phyloP scores from a whole-genome alignment of 2,329 filamentous ascomycete genomes.

The Phialophora verrucosa region DNA sequence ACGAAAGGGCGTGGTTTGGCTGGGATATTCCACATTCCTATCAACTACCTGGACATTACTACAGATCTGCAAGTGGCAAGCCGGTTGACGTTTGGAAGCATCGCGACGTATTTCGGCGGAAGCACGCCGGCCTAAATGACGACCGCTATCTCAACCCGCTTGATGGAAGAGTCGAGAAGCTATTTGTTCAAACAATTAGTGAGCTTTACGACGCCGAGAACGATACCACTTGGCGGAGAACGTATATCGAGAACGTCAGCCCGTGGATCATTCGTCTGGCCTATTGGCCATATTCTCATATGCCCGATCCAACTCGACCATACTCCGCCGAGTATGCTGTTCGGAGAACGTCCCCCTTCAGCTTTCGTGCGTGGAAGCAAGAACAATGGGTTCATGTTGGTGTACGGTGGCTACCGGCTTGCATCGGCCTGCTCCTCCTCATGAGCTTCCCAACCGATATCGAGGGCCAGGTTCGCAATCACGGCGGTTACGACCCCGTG shows the following conservation, averaged over 20 bases:
- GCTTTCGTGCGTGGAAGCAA: slow-evolving; percentile 12
- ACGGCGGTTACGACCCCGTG: slow-evolving; percentile 26
- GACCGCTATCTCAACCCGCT: slow-evolving; percentile 26
- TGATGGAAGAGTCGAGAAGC: slow-evolving; percentile 23
- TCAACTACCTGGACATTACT: slow-evolving; percentile 22
- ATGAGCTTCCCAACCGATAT: slow-evolving; percentile 23
- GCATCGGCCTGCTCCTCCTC: slow-evolving; percentile 24
- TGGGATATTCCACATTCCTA: slow-evolving; percentile 22
- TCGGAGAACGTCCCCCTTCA: background rate
- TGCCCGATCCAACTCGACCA: slow-evolving; percentile 3
- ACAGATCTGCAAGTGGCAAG: slow-evolving; percentile 8
- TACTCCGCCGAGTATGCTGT: slow-evolving; percentile 5
- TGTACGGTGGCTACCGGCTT: slow-evolving; percentile 27
- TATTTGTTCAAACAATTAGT: slow-evolving; percentile 25
- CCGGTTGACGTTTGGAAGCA: slow-evolving; percentile 17
- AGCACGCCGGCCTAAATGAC: slow-evolving; percentile 17
- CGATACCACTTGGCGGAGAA: slow-evolving; percentile 28
- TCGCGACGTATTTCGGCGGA: slow-evolving; percentile 26
- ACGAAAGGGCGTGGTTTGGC: slow-evolving; percentile 23
- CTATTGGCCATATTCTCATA: slow-evolving; percentile 28
- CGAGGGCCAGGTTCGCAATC: slow-evolving; percentile 24
- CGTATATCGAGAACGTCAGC: slow-evolving; percentile 29
- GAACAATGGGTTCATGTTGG: slow-evolving; percentile 25
- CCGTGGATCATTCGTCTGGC: slow-evolving; percentile 27
- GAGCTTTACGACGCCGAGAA: slow-evolving; percentile 24